A percentile compares a stretch with the other conserved stretches of the same genome.
Evolutionary conservation across 2,329 filamentous ascomycete genomes (phyloP).

Genomic region (Aspergillus spinulosporus): DNA sequence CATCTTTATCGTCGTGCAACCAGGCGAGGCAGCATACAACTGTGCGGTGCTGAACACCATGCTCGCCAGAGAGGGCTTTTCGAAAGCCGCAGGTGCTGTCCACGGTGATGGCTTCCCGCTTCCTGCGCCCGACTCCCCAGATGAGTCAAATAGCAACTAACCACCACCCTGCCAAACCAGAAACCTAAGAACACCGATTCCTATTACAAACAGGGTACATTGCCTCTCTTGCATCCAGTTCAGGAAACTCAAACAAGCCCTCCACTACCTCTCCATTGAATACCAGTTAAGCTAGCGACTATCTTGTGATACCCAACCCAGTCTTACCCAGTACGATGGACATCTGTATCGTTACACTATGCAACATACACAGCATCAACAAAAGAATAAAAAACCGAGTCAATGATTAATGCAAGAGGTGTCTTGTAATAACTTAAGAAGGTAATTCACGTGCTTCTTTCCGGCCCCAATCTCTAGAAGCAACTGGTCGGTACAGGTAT

Average conservation of each 20-base stretch:
- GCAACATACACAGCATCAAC: neutral
- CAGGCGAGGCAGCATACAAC: conserved; percentile 89
- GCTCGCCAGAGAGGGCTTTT: conserved; percentile 79
- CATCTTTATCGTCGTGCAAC: conserved; percentile 85
- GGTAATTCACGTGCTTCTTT: too few species aligned
- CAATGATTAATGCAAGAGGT: neutral
- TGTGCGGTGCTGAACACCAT: conserved; percentile 86
- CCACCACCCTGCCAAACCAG: neutral
- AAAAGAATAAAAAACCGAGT: neutral
- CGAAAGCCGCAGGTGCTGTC: conserved; percentile 55
- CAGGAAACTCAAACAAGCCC: neutral
- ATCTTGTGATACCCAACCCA: conserved; percentile 10
- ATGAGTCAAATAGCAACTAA: conserved; percentile 15
- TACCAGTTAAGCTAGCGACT: neutral
- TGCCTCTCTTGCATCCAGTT: neutral
- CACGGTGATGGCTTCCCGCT: conserved; percentile 46
- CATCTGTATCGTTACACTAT: conserved; percentile 3
- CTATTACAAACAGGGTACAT: neutral
- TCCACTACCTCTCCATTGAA: neutral
- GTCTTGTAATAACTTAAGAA: neutral
- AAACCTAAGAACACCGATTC: neutral
- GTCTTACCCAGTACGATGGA: neutral
- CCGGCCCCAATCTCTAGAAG: too few species aligned
- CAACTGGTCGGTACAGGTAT: too few species aligned
- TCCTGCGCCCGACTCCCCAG: conserved; percentile 34